Evolutionary conservation across 2,329 filamentous ascomycete species (phyloP).

Genomic region (Penicillium sp.): DNA sequence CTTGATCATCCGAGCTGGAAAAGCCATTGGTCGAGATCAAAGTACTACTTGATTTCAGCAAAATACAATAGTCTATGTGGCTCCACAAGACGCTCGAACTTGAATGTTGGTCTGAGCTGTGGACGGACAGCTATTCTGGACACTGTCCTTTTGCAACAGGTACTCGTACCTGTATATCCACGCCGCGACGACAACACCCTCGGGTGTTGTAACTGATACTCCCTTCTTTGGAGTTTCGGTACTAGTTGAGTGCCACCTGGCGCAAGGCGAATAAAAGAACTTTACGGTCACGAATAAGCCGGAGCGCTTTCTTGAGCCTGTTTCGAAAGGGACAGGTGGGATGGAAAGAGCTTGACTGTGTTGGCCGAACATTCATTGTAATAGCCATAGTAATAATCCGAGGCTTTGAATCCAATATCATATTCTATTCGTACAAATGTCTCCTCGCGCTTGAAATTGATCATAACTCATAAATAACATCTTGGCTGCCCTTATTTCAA

Average conservation of each 20-base stretch:
- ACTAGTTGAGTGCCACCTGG: slow-evolving; percentile 61
- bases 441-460: not conserved
- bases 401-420: not conserved
- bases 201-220: slow-evolving; percentile 60
- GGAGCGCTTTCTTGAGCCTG: slow-evolving; percentile 88
- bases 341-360: slow-evolving; percentile 97
- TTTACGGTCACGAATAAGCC: slow-evolving; percentile 92
- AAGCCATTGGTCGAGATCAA: not conserved
- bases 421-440: not conserved
- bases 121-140: not conserved
- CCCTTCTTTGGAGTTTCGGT: slow-evolving; percentile 74
- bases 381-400: not conserved
- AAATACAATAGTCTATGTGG: not conserved
- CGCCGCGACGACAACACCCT: slow-evolving; percentile 56
- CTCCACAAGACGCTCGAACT: not conserved
- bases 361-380: slow-evolving; percentile 68
- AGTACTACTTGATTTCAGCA: not conserved
- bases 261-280: slow-evolving; percentile 70
- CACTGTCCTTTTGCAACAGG: not conserved
- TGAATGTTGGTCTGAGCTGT: not conserved
- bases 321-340: slow-evolving; percentile 75
- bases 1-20: not conserved
- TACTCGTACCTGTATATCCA: slow-evolving; percentile 6
- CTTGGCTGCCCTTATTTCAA: slow-evolving; percentile 62
- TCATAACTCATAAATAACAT: not conserved